These are phyloP conservation scores for Citrus sinensis DNA, from an alignment of 345 rosid genomes.

Conservation along the genomic window DVS_A1.0 CM039163.1:4057001-4057500, in stretches of 20 bases:
- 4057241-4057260: not conserved
- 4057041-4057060: conserved; percentile 58
- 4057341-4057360: not conserved
- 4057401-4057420: not conserved
- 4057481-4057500: not conserved
- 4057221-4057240: conserved; percentile 52
- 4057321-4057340: too few species aligned
- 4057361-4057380: not conserved
- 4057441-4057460: not conserved
- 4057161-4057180: conserved; percentile 49
- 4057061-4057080: conserved; percentile 87
- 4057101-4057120: conserved; percentile 77
- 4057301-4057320: not conserved
- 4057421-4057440: not conserved
- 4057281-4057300: not conserved
- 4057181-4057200: conserved; percentile 31
- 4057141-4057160: conserved; percentile 83
- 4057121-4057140: conserved; percentile 54
- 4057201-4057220: conserved; percentile 52
- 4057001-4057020: not conserved
- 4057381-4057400: not conserved
- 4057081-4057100: conserved; percentile 72
- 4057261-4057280: not conserved
- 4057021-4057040: conserved; percentile 11
- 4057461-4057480: not conserved